phyloP scores from a whole-genome alignment of 2,329 filamentous ascomycete genomes.

The Metarhizium humberi region DNA sequence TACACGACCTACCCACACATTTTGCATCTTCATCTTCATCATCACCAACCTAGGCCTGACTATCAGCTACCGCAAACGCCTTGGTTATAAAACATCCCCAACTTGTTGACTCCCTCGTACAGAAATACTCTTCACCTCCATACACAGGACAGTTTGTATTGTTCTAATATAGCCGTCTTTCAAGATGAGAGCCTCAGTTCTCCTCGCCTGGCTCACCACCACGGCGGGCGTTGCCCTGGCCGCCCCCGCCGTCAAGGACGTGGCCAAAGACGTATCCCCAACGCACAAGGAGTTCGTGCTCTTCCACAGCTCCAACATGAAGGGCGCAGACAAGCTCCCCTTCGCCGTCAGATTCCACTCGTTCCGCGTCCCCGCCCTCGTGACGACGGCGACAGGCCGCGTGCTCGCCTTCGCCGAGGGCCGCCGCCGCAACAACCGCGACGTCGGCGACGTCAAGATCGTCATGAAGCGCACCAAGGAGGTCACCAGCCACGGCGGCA shows the following conservation, averaged over 20 bases:
- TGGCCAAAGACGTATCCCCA: neutral
- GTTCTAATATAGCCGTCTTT: neutral
- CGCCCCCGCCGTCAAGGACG: neutral
- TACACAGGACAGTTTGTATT: neutral
- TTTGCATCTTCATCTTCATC: too few species aligned
- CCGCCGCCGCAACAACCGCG: conserved; percentile 14
- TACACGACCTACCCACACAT: too few species aligned
- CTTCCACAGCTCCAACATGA: conserved; percentile 19
- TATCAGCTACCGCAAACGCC: too few species aligned
- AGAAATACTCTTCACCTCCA: too few species aligned
- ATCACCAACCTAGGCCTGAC: too few species aligned
- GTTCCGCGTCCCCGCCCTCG: conserved; percentile 17
- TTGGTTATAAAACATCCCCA: too few species aligned
- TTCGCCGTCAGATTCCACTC: conserved; percentile 19
- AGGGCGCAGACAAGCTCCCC: conserved; percentile 15
- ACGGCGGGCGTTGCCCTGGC: neutral
- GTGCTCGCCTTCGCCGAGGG: conserved; percentile 19
- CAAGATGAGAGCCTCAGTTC: neutral
- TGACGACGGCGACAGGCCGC: conserved; percentile 15
- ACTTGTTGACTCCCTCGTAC: too few species aligned
- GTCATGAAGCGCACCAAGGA: conserved; percentile 19
- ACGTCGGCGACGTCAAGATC: conserved; percentile 20
- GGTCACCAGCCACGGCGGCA: conserved; percentile 11
- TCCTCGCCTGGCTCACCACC: neutral
- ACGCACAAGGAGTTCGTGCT: conserved; percentile 16